These are phyloP conservation scores for Beta vulgaris DNA, from an alignment of 148 eudicot genomes.

Conservation along the genomic window DNA sequence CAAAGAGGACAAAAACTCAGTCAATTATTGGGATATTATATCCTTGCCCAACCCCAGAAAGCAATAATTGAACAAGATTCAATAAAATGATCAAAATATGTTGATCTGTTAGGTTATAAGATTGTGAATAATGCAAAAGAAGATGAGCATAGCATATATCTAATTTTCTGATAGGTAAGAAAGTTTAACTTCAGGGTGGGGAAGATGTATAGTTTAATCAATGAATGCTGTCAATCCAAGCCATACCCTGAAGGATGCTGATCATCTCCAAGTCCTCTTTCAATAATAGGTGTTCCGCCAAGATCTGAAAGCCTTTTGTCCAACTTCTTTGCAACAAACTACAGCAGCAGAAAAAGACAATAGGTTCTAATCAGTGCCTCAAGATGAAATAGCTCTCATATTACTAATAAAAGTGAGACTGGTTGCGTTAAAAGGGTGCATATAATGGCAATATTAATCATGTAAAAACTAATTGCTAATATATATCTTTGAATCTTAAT, in stretches of 20 bases:
- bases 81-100: not conserved
- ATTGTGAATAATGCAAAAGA: not conserved
- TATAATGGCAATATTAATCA: not conserved
- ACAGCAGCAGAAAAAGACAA: conserved; percentile 22
- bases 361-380: not conserved
- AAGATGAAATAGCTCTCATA: not conserved
- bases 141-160: not conserved
- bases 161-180: not conserved
- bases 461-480: not conserved
- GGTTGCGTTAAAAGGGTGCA: not conserved
- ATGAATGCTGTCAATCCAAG: not conserved
- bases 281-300: conserved; percentile 68
- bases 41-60: not conserved
- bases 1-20: conserved; percentile 16
- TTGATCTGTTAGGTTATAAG: not conserved
- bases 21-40: conserved; percentile 3
- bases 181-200: not conserved
- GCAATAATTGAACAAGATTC: conserved; percentile 4
- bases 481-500: no score
- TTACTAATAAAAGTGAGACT: not conserved
- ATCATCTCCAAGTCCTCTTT: conserved; percentile 94
- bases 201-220: not conserved
- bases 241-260: conserved; percentile 98
- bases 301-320: conserved; percentile 84
- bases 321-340: conserved; percentile 98